Conservation (phyloP, 805 yeast genomes). For the Metschnikowia hibisci region DNA sequence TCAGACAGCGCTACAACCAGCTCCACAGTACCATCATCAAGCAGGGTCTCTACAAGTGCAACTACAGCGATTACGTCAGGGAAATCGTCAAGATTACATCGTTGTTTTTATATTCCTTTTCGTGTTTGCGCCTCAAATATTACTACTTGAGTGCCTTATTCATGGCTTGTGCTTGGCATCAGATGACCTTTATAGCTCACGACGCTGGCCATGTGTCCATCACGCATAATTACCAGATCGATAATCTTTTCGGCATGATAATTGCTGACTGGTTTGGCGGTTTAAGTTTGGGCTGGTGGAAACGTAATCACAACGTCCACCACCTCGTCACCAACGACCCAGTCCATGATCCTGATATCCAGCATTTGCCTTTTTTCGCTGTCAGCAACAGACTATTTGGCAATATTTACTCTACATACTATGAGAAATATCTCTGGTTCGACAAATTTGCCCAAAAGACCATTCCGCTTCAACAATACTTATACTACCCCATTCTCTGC, state of each 20-base stretch:
- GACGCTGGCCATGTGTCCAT: slow-evolving; percentile 87
- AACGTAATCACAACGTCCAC: slow-evolving; percentile 89
- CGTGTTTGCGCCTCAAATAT: slow-evolving; percentile 44
- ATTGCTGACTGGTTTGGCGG: slow-evolving; percentile 87
- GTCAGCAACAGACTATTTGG: slow-evolving; percentile 69
- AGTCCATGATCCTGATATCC: slow-evolving; percentile 91
- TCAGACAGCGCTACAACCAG: slow-evolving; percentile 55
- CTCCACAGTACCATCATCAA: slow-evolving; percentile 53
- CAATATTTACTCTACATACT: slow-evolving; percentile 73
- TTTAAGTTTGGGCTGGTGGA: slow-evolving; percentile 91
- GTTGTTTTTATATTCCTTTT: slow-evolving; percentile 47
- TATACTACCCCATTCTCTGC: slow-evolving; percentile 73
- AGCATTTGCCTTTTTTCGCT: slow-evolving; percentile 87
- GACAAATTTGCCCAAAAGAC: slow-evolving; percentile 59
- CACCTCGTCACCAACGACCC: slow-evolving; percentile 91
- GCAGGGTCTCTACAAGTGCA: slow-evolving; percentile 67
- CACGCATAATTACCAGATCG: slow-evolving; percentile 74
- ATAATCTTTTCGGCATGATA: slow-evolving; percentile 67
- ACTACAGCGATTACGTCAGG: slow-evolving; percentile 67
- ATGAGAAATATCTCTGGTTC: slow-evolving; percentile 61
- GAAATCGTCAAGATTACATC: slow-evolving; percentile 60
- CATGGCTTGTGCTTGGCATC: slow-evolving; percentile 85
- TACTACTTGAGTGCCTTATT: slow-evolving; percentile 55
- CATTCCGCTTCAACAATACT: slow-evolving; percentile 62
- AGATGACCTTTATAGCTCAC: slow-evolving; percentile 80